A percentile compares a stretch with the other conserved stretches of the same genome.
phyloP scores from a whole-genome alignment of 1,284 basidiomycete genomes.

The Puccinia horiana region DNA sequence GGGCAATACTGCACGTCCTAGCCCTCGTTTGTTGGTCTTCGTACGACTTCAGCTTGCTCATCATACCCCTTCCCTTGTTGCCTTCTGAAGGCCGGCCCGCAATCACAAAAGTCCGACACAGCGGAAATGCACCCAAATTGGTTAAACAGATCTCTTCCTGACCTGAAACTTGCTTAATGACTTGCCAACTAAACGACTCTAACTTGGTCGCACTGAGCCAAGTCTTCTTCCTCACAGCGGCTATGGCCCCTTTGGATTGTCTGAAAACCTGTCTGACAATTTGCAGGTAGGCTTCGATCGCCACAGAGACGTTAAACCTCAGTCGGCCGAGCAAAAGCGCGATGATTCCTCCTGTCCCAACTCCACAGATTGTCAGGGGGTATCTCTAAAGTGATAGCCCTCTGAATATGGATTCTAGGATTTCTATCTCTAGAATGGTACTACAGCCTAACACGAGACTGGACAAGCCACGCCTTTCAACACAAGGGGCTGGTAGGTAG shows the following conservation, averaged over 20 bases:
- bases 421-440: too few relatives aligned
- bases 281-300: constrained; percentile 48
- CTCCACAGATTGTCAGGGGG: too few relatives aligned
- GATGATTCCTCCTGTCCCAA: constrained; percentile 51
- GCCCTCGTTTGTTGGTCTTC: neutral
- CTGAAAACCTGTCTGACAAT: constrained; percentile 50
- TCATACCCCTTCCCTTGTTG: neutral
- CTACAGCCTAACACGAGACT: too few relatives aligned
- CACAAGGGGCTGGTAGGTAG: too few relatives aligned
- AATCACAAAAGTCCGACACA: constrained; percentile 40
- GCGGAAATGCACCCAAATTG: constrained; percentile 8
- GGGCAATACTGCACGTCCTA: constrained; percentile 41
- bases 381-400: too few relatives aligned
- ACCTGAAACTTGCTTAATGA: constrained; percentile 15
- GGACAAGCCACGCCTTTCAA: too few relatives aligned
- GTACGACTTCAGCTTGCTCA: constrained; percentile 19
- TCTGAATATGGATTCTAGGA: too few relatives aligned
- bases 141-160: constrained; percentile 6
- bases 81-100: neutral
- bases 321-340: constrained; percentile 52
- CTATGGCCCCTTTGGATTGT: constrained; percentile 48
- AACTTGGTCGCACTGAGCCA: constrained; percentile 9
- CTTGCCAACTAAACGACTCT: constrained; percentile 22
- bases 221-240: constrained; percentile 2
- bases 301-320: constrained; percentile 33